Evolutionary conservation across 2,329 filamentous ascomycete species (phyloP).

Genomic region (Cladosporium sp.): DNA sequence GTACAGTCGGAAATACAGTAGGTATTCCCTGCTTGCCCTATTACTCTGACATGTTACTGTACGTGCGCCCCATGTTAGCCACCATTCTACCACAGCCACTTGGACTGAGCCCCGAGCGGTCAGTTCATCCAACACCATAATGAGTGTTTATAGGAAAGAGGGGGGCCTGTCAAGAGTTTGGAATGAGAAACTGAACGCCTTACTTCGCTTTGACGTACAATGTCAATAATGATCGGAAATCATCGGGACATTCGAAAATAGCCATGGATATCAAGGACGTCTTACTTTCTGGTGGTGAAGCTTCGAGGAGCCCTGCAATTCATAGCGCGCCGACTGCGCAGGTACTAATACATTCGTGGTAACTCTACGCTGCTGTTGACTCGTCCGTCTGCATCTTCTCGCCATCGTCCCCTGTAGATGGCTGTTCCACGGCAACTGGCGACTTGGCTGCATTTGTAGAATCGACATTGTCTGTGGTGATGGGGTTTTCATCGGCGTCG

Average conservation of each 20-base stretch:
- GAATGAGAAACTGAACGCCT: background rate
- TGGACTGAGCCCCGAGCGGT: background rate
- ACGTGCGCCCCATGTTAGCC: background rate
- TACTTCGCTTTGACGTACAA: background rate
- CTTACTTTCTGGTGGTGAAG: background rate
- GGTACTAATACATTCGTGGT: slow-evolving; percentile 1
- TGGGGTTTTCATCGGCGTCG: background rate
- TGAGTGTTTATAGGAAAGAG: background rate
- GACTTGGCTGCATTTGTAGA: background rate
- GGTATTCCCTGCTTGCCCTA: background rate
- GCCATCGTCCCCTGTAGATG: background rate
- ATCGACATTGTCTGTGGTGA: background rate
- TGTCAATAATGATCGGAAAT: background rate
- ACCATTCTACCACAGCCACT: background rate
- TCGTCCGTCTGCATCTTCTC: slow-evolving; percentile 12
- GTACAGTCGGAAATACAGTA: background rate
- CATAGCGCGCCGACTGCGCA: background rate
- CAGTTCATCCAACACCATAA: background rate
- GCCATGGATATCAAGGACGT: background rate
- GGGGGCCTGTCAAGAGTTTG: background rate
- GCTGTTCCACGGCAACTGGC: background rate
- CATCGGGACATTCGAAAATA: background rate
- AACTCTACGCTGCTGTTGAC: slow-evolving; percentile 8
- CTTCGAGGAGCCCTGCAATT: background rate
- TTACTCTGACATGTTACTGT: background rate